Base-by-base conservation (phyloP, 2,329 filamentous ascomycete species). In the Apiospora koreana region DNA sequence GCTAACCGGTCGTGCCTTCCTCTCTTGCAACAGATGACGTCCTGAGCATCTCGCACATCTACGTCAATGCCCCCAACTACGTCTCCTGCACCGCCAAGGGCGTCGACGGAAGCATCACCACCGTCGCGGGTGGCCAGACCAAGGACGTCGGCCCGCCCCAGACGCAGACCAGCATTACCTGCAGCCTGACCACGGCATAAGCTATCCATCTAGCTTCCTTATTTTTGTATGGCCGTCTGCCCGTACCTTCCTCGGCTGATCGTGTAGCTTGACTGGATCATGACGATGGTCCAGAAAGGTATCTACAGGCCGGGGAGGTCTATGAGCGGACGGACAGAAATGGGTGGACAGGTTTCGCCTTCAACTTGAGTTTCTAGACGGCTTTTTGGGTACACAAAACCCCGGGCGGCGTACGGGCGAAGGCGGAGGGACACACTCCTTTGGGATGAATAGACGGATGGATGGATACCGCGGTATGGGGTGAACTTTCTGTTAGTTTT, bases 41-140 rank as follows among this genome's bases (percentile, higher is more conserved):
- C 42, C 65, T 67, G 41, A 67, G 65, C 65, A 67, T 67, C 65
- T 67, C 65, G 65, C 65, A 67, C 65, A 67, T 67, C 42, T 23
- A 35, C 65, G 65, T 67, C 28, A 16, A 31, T 14, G 42, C 42
- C 42, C 25, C 65, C 65, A 18, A 14, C 65, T 31, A 67, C 65
- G 42, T 67, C 65, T 46, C 16, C 42, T 67, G 65, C 65, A 43
- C 31, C 42, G 65, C 65, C 42, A 35, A 31, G 18, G 65, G 65
- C 25, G 31, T 67, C 42, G 65, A 67, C 65, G 65, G 65, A 42
- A 67, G 65, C 65, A 9, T 45, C 65, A 46, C 65, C 23, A 35
- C 41, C 25, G 45, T 46, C 42, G 25, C 16, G 25, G 65, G 65
- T 42, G 45, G 65, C 65, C 23, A 67, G 42, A 31, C 25, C 65